Conservation (phyloP, 2,329 filamentous ascomycete species). For the Trichoderma breve region DNA sequence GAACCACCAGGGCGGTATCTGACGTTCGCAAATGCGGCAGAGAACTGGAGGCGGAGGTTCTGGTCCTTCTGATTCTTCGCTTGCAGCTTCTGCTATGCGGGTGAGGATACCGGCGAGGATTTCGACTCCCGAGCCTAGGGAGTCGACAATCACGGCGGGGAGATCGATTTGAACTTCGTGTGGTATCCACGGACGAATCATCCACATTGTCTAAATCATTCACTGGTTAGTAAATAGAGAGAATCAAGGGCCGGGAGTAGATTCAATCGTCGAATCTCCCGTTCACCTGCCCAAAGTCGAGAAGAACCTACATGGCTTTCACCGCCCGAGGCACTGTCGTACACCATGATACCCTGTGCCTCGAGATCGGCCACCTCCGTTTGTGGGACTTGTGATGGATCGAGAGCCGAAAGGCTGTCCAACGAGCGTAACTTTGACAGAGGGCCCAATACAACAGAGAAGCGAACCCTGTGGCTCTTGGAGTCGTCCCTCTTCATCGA, state of each 20-base stretch:
- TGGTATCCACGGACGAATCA: constrained; percentile 90
- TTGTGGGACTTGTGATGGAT: constrained; percentile 35
- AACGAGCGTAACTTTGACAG: constrained; percentile 61
- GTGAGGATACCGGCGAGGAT: constrained; percentile 93
- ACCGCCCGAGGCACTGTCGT: constrained; percentile 79
- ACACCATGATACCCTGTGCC: constrained; percentile 97
- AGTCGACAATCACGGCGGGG: constrained; percentile 83
- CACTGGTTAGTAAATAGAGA: constrained; percentile 13
- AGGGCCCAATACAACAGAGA: constrained; percentile 68
- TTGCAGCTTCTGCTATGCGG: constrained; percentile 77
- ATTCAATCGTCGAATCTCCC: not conserved
- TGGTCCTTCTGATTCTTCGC: constrained; percentile 71
- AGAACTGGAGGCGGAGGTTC: constrained; percentile 85
- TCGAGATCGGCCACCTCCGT: constrained; percentile 70
- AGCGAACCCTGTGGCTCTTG: constrained; percentile 84
- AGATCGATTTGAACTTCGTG: constrained; percentile 96
- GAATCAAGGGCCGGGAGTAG: not conserved
- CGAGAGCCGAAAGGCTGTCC: constrained; percentile 40
- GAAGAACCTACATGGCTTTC: constrained; percentile 72
- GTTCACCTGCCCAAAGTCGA: not conserved
- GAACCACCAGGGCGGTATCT: constrained; percentile 99
- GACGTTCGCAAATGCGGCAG: constrained; percentile 94
- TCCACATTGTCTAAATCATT: constrained; percentile 89
- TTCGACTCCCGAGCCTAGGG: constrained; percentile 89
- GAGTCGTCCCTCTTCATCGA: constrained; percentile 92